Evolutionary conservation across 2,329 filamentous ascomycete species (phyloP), one percentile per base, ranked within the genome.

Genomic region (Aspergillus floridensis): DNA sequence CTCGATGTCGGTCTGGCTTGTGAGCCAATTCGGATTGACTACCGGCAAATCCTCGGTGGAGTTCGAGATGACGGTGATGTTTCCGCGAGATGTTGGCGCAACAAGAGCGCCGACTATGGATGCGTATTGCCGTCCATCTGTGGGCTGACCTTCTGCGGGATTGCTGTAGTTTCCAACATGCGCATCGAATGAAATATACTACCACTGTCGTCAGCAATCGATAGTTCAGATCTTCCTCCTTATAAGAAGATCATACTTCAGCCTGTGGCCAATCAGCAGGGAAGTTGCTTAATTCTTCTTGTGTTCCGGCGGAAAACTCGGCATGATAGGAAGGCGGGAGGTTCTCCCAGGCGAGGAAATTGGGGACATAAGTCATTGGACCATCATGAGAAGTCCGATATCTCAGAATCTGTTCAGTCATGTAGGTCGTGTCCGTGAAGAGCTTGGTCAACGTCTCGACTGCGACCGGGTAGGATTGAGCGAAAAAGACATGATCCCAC

Each of bases 11-110:
- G 72, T 66, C 10, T 71, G 68, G 16, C 74, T 67, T 0, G 70
- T 69, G 1, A 83, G 69, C 72, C 75, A 83, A 61, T 78, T 77
- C 1, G 80, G 78, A 62, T 81, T 73, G 60, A 82, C 76, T 10
- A 76, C 61, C 0, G 81, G 81, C 0, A 63, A 60, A 21, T 74
- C 72, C 0, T 62, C 57, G 0, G 70, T 74, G 14, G 74, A 68
- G 19, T 66, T 53, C 0, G 74, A 77, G 0, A 54, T 52, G 19
- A 83, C 72, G 0, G 75, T 78, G 2, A 83, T 68, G 48, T 70
- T 81, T 3, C 81, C 81, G 0, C 77, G 75, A 0, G 79, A 81
- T 0, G 74, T 59, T 2, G 79, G 77, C 0, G 79, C 72, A 1
- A 78, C 70, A 0, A 83, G 66, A 0, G 72, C 74, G 1, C 64